Evolutionary conservation across 2,329 filamentous ascomycete genomes (phyloP).

Genomic region (Pezizomycotina sp.): DNA sequence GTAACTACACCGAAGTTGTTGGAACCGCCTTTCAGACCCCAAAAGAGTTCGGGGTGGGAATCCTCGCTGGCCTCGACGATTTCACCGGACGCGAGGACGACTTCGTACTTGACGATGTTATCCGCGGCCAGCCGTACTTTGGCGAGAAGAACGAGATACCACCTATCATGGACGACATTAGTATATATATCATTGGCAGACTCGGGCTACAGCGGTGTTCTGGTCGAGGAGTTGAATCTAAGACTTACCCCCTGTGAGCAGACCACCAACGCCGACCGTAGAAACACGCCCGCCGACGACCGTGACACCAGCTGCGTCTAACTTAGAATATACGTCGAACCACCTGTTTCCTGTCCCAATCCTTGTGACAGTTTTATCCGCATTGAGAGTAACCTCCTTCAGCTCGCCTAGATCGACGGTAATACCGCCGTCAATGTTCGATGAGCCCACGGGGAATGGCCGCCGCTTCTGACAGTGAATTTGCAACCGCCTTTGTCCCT

Average conservation of each 20-base stretch:
- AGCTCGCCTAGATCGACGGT: conserved; percentile 36
- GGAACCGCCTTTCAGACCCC: conserved; percentile 40
- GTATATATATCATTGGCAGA: no score
- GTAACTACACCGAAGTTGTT: conserved; percentile 39
- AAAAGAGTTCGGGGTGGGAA: conserved; percentile 36
- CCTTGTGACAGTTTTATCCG: conserved; percentile 28
- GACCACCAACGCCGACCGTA: conserved; percentile 33
- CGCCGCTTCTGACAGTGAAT: conserved; percentile 42
- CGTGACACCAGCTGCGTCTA: conserved; percentile 31
- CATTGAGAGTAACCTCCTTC: conserved; percentile 27
- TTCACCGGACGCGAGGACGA: conserved; percentile 38
- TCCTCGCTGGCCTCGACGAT: conserved; percentile 34
- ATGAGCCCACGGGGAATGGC: conserved; percentile 40
- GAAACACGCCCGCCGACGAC: conserved; percentile 34
- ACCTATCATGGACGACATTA: no score
- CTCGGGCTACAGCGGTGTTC: no score
- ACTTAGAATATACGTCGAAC: conserved; percentile 30
- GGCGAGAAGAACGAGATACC: conserved; percentile 37
- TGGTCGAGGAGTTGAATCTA: no score
- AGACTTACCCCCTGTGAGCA: conserved; percentile 30
- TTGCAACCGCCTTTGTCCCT: no score
- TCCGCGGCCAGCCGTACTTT: conserved; percentile 37
- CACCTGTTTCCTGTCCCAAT: conserved; percentile 35
- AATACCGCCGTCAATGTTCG: conserved; percentile 36
- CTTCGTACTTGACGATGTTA: conserved; percentile 35